phyloP scores from a whole-genome alignment of 768 basidiomycete species.

The Crassisporium funariophilum region DNA sequence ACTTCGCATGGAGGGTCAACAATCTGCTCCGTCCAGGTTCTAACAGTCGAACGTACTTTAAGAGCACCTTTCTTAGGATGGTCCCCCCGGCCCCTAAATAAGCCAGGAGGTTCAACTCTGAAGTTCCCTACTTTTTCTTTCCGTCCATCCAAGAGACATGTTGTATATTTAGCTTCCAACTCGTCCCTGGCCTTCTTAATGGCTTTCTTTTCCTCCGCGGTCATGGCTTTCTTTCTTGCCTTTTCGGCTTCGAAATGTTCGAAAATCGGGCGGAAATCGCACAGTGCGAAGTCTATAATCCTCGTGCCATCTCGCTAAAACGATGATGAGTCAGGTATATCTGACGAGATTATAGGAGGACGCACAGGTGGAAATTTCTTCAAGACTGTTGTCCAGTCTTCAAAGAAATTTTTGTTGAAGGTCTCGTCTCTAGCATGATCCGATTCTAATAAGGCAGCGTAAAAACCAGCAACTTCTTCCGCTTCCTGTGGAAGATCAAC shows the following conservation, averaged over 20 bases:
- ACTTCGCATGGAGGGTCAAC: constrained; percentile 42
- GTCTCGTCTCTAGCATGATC: constrained; percentile 86
- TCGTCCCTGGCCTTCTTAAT: constrained; percentile 84
- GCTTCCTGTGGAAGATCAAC: constrained; percentile 81
- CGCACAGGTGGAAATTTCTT: constrained; percentile 79
- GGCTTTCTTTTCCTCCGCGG: constrained; percentile 87
- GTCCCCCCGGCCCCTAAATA: constrained; percentile 97
- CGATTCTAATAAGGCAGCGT: constrained; percentile 88
- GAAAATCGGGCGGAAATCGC: constrained; percentile 95
- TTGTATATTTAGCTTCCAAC: constrained; percentile 80
- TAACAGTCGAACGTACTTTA: constrained; percentile 64
- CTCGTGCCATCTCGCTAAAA: constrained; percentile 68
- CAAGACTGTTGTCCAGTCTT: constrained; percentile 81
- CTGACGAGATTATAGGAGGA: neutral
- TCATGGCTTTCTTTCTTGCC: constrained; percentile 88
- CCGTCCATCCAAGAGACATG: constrained; percentile 90
- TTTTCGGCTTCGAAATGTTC: constrained; percentile 92
- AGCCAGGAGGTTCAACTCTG: constrained; percentile 96
- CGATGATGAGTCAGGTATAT: constrained; percentile 3
- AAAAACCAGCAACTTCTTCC: constrained; percentile 98
- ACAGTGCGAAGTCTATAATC: constrained; percentile 74
- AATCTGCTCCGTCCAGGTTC: constrained; percentile 1
- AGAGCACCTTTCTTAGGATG: constrained; percentile 97
- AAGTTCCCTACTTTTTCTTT: constrained; percentile 99
- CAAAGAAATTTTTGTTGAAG: constrained; percentile 96